Evolutionary conservation across 768 basidiomycete genomes (phyloP).

Genomic region (Rossbeevera mucosa): DNA sequence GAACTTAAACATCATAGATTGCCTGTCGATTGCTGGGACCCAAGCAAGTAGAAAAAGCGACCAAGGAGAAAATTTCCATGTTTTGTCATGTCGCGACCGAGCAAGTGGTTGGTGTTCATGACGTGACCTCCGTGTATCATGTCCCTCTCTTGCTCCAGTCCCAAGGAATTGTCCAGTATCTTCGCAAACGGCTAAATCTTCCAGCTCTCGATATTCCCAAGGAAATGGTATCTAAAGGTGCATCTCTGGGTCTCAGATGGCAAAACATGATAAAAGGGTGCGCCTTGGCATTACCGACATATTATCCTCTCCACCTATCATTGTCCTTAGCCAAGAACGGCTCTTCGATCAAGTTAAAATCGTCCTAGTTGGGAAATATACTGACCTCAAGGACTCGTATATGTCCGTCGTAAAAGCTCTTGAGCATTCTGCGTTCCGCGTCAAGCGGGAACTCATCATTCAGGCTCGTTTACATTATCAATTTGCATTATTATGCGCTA

Average conservation of each 20-base stretch:
- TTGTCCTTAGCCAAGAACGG: slow-evolving; percentile 73
- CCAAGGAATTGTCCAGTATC: slow-evolving; percentile 86
- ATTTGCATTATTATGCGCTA: slow-evolving; percentile 1
- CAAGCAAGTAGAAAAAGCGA: slow-evolving; percentile 73
- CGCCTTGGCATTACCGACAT: slow-evolving; percentile 18
- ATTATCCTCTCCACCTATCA: slow-evolving; percentile 1
- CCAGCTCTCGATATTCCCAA: slow-evolving; percentile 48
- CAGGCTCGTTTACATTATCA: slow-evolving; percentile 48
- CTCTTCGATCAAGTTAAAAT: slow-evolving; percentile 86
- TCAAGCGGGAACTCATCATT: slow-evolving; percentile 76
- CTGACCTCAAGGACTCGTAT: slow-evolving; percentile 93
- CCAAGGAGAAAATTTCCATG: slow-evolving; percentile 97
- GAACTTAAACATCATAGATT: slow-evolving; percentile 49
- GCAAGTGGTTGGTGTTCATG: slow-evolving; percentile 93
- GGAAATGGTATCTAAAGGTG: slow-evolving; percentile 58
- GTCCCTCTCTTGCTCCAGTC: slow-evolving; percentile 89
- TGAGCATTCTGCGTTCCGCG: slow-evolving; percentile 94
- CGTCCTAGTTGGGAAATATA: slow-evolving; percentile 96
- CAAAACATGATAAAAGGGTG: slow-evolving; percentile 78
- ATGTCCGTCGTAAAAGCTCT: slow-evolving; percentile 97
- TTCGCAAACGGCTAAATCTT: slow-evolving; percentile 79
- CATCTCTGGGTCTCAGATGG: slow-evolving; percentile 70
- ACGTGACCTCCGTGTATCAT: slow-evolving; percentile 95
- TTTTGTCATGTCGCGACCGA: slow-evolving; percentile 93
- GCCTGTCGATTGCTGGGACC: slow-evolving; percentile 85